A percentile compares a stretch with the other conserved stretches of the same genome.
phyloP scores from a whole-genome alignment of 805 yeast species.

The Sugiyamaella smithiae region DNA sequence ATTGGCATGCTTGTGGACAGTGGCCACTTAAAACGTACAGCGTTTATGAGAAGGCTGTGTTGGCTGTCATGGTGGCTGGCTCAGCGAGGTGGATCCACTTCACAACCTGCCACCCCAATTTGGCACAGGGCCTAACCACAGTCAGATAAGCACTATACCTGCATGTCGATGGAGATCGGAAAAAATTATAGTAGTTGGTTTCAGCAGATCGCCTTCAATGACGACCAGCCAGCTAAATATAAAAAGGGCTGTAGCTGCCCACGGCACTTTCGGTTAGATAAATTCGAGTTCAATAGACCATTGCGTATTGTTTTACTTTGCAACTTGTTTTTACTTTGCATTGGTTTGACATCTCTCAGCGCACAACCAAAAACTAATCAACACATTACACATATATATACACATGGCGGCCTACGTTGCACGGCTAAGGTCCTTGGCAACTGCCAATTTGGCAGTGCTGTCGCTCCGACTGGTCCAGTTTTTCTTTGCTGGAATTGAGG shows the following conservation, averaged over 20 bases:
- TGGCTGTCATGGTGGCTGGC: no score
- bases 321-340: no score
- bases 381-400: no score
- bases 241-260: no score
- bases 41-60: no score
- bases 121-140: background rate
- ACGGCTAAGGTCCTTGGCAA: slow-evolving; percentile 24
- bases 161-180: background rate
- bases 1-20: no score
- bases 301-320: no score
- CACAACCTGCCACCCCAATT: slow-evolving; percentile 1
- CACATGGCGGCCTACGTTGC: slow-evolving; percentile 10
- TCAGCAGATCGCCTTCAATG: background rate
- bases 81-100: no score
- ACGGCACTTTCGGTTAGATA: no score
- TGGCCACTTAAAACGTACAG: no score
- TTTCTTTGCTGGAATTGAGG: slow-evolving; percentile 31
- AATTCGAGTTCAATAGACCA: no score
- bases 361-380: background rate
- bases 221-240: background rate
- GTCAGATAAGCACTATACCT: background rate
- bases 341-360: no score
- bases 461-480: slow-evolving; percentile 29
- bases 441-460: slow-evolving; percentile 28
- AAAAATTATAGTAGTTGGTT: background rate